Evolutionary conservation across 78 protist species (phyloP), one percentile per base, ranked within the genome.

Genomic region (Monocercomonoides exilis): DNA sequence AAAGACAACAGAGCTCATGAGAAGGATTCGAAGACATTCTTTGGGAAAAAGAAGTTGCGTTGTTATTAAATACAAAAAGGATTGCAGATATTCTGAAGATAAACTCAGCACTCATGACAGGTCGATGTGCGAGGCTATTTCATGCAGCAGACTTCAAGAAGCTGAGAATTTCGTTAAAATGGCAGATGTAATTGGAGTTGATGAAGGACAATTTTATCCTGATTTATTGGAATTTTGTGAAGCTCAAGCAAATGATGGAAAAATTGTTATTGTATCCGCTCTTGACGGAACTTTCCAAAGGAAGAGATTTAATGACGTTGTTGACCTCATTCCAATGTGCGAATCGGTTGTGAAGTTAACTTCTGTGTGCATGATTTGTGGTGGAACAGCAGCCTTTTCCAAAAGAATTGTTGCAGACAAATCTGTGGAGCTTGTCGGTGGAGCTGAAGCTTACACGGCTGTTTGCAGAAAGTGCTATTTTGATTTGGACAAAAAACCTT

Each of bases 181-280:
- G 0, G 89, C 84, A 84, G 93, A 92, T 45, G 95, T 93, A n/a
- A 91, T 95, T 11, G 97, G 94, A 45, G 88, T 95, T 43, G 97
- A 95, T 85, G 97, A 95, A 91, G 97, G 96, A 21, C 97, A 94
- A 77, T 95, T 94, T 43, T 95, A 94, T 89, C 94, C 95, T 35
- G 97, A 94, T 85, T 21, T 94, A 29, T 92, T 90, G 29, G 82
- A 70, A 21, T 95, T 94, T 46, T 89, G 94, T 79, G 96, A 93
- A 43, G 63, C 81, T 1, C 41, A 85, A 38, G 96, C 96, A 33
- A 92, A 94, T 44, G 86, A 63, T 21, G 97, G 97, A 45, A 93
- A 93, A 88, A 89, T 90, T 2, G 96, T 95, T 5, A 90, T 95
- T 32, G 93, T 95, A 34, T 89, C 96, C 0, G 95, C 97, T 3